Percentiles rank a stretch among this genome's conserved stretches.
These are phyloP conservation scores for Eucalyptus albens DNA, from an alignment of 345 rosid species.

Conservation along the genomic window DNA sequence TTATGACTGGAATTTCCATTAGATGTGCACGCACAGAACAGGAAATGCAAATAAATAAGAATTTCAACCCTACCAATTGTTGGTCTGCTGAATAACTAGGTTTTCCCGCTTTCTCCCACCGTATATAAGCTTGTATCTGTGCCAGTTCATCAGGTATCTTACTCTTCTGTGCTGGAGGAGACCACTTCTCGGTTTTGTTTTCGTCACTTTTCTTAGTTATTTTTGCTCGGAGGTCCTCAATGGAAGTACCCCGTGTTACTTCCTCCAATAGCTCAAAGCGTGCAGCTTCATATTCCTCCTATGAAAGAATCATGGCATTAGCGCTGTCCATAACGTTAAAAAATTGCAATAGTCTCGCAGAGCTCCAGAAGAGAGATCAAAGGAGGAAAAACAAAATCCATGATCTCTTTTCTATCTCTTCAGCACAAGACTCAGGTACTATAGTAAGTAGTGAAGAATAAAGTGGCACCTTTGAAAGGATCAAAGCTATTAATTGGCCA, in stretches of 20 bases:
- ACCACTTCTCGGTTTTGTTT: slow-evolving; percentile 24
- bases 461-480: not conserved
- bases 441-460: not conserved
- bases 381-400: not conserved
- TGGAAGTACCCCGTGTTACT: slow-evolving; percentile 64
- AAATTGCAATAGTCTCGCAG: not conserved
- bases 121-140: slow-evolving; percentile 50
- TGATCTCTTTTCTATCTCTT: not conserved
- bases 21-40: not conserved
- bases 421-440: not conserved
- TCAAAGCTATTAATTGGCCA: not conserved
- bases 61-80: not conserved
- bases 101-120: slow-evolving; percentile 81
- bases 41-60: not conserved
- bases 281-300: slow-evolving; percentile 96
- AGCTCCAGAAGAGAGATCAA: not conserved
- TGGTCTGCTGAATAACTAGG: slow-evolving; percentile 44
- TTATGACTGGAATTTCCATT: not conserved
- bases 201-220: slow-evolving; percentile 39
- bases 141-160: slow-evolving; percentile 50
- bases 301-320: not conserved
- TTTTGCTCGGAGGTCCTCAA: slow-evolving; percentile 61
- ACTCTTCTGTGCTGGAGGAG: slow-evolving; percentile 10
- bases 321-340: not conserved
- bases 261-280: slow-evolving; percentile 80